These are phyloP conservation scores for Cyberlindnera petersonii DNA, from an alignment of 805 yeast species.

Conservation along the genomic window DNA sequence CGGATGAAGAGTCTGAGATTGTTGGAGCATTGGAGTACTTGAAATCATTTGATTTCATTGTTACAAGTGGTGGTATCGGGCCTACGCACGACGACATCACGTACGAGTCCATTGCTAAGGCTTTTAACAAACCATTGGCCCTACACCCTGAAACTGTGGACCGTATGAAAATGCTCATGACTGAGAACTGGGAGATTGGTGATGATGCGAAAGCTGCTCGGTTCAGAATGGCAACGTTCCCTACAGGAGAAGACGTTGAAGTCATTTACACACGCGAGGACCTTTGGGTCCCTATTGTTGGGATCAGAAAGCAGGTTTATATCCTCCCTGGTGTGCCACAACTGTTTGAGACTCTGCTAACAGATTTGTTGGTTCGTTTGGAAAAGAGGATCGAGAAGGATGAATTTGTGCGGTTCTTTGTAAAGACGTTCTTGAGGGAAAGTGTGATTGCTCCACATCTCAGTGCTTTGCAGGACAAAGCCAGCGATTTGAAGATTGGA, in stretches of 20 bases:
- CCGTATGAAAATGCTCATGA: conserved; percentile 51
- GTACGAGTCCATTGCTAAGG: conserved; percentile 67
- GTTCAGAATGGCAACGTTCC: conserved; percentile 77
- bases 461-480: conserved; percentile 43
- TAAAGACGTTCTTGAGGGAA: conserved; percentile 59
- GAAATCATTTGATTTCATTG: conserved; percentile 53
- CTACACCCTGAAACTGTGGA: conserved; percentile 55
- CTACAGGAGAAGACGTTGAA: conserved; percentile 40
- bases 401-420: conserved; percentile 46
- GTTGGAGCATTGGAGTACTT: conserved; percentile 44
- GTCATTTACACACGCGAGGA: conserved; percentile 46
- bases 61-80: conserved; percentile 56
- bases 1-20: conserved; percentile 71
- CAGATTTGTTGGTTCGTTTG: conserved; percentile 39
- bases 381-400: conserved; percentile 30
- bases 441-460: conserved; percentile 66
- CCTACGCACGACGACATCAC: conserved; percentile 92
- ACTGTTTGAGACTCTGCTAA: conserved; percentile 54
- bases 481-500: conserved; percentile 60
- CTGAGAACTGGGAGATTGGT: conserved; percentile 32
- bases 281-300: conserved; percentile 84
- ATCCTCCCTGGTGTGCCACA: conserved; percentile 85
- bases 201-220: conserved; percentile 54
- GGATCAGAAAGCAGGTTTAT: conserved; percentile 58
- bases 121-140: conserved; percentile 47